Base-by-base conservation (phyloP, 2,329 filamentous ascomycete species). In the Epichloe elymi region DNA sequence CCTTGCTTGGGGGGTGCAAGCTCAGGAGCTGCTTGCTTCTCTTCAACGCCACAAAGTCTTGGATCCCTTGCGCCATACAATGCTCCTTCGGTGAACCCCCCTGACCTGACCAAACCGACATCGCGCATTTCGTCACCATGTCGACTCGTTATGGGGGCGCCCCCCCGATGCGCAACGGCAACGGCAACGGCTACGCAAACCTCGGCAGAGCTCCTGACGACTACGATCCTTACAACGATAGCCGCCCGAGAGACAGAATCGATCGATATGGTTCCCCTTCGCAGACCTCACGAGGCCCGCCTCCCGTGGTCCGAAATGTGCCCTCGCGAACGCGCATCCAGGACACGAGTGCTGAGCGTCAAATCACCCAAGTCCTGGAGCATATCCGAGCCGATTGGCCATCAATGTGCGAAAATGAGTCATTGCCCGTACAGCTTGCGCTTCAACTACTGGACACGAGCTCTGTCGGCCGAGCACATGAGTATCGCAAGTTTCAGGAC, bases 381-480 rank as follows among this genome's bases (percentile, higher is more conserved):
- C 82, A 86, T 58, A 95, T 98, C 61, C 83, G 90, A 63, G 72
- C 78, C 52, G 88, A 95, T 63, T 98, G 93, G 91, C 85, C 87
- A 42, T 85, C 89, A 58, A 93, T 98, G 86, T 88, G 86, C 56
- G 78, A 86, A 59, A 84, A 85, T 55, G 85, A 93, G 62, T 96
- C 90, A 63, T 81, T 96, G 35, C 93, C 93, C 2, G 88, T 97
- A 37, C 90, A 97, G 67, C 80, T 96, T 49, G 88, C 91, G n/a
- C 76, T 98, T 45, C 90, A 96, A 68, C 76, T 98, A 56, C 86
- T 97, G 71, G 93, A 98, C 68, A 82, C 80, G 48, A 96, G 90
- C 72, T 97, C 91, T 5, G 81, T 98, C 51, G 93, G 93, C 19
- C 82, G 93, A 55, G 91, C 91, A 45, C 84, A 89, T 65, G 88